A percentile compares a stretch with the other conserved stretches of the same genome.
Conservation (phyloP, 768 basidiomycete species). For the Boletus rufocinnamomeus region DNA sequence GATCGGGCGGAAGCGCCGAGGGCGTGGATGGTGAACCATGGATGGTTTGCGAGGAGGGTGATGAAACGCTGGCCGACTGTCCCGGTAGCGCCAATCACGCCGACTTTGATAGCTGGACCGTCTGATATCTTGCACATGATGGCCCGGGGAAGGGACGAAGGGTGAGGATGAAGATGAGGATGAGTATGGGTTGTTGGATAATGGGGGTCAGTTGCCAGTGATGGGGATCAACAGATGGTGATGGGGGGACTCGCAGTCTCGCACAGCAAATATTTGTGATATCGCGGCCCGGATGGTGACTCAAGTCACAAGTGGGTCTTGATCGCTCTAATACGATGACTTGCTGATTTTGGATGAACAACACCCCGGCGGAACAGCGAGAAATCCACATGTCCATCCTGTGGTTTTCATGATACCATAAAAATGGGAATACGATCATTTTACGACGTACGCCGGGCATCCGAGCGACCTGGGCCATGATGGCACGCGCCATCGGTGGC, state of each 20-base stretch:
- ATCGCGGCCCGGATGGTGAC: too few relatives aligned
- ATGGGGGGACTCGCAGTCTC: background rate
- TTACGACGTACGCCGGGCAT: background rate
- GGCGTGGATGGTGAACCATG: constrained; percentile 84
- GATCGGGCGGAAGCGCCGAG: constrained; percentile 90
- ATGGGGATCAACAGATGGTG: background rate
- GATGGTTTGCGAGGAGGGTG: constrained; percentile 80
- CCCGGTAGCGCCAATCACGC: constrained; percentile 86
- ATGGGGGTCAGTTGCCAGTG: background rate
- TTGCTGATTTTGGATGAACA: constrained; percentile 4
- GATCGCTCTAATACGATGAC: constrained; percentile 5
- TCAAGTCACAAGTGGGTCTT: background rate
- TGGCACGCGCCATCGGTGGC: background rate
- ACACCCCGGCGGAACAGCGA: too few relatives aligned
- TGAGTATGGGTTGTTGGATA: too few relatives aligned
- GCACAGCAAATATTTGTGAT: background rate
- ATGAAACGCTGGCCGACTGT: constrained; percentile 98
- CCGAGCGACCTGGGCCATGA: background rate
- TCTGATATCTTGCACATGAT: constrained; percentile 29
- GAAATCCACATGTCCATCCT: too few relatives aligned
- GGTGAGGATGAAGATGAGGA: background rate
- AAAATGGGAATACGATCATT: background rate
- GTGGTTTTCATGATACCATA: background rate
- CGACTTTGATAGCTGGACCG: constrained; percentile 49
- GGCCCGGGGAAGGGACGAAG: too few relatives aligned